Evolutionary conservation across 2,329 filamentous ascomycete genomes (phyloP), one percentile per base, ranked within the genome.

Genomic region (Calonectria montana): DNA sequence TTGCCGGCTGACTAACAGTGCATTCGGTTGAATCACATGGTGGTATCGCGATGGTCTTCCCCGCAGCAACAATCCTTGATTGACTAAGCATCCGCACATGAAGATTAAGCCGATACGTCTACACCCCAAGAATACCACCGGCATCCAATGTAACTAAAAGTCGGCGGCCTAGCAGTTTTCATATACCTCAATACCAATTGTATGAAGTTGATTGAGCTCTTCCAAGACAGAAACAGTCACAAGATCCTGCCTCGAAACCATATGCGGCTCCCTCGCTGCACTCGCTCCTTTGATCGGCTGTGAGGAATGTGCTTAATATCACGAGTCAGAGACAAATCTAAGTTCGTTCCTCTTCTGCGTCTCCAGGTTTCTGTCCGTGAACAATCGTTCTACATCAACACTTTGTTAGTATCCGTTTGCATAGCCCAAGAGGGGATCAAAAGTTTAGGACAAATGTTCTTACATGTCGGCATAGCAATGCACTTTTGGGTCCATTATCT

Each of bases 381-480:
- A 59, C 53, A 39, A 59, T 59, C 2, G 53, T 59, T 23, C 53
- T 59, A 15, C 4, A 27, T 59, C 18, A 1, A 12, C 35, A 25
- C 13, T 2, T 18, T 18, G 25, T 59, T 21, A 59, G 53, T 9
- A 8, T 27, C 13, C 37, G 7, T 18, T 27, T 23, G 2, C n/a
- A 12, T 8, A 25, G 6, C n/a, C 3, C 5, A 18, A 50, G n/a
- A 1, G 7, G 23, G 8, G 21, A 57, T 59, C 1, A 4, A 53
- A 10, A 16, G 3, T 13, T 10, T 8, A 16, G 4, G 15, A 6
- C 7, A 21, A 29, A 2, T 1, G 18, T 7, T 21, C 74, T 62
- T 69, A 74, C 74, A 76, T 64, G 12, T 75, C 69, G 2, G 75
- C 65, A 41, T 76, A 76, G 0, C 69, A 43, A 48, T 76, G 74